Base-by-base conservation (phyloP, 2,329 filamentous ascomycete genomes). In the Epichloe typhina region DNA sequence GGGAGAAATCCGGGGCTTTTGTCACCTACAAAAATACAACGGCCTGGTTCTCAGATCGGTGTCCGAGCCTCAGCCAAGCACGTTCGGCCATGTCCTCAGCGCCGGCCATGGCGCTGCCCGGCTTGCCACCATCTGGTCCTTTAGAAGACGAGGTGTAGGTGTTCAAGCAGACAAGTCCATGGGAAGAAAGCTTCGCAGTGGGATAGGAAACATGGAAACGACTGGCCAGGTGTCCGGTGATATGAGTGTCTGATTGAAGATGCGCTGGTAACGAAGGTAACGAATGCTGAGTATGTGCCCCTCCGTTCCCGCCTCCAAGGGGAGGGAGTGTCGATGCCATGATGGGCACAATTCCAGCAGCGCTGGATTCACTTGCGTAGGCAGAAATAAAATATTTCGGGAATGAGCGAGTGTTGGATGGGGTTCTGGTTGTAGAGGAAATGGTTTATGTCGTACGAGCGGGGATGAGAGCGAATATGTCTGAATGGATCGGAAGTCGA, bases 121-220 rank as follows among this genome's bases (percentile, higher is more conserved):
- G 88, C 62, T 89, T 93, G 53, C 81, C 83, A 58, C 91, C 91
- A 86, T 96, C 88, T 4, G 86, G 81, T 21, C 90, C 91, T 63
- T 89, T 90, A 50, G 84, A 78, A 0, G 91, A 91, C 11, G 88
- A 87, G 11, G 88, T 91, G 66, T 95, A 97, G 19, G 90, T 98
- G 72, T 98, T 98, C 56, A 98, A 74, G 49, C 87, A 86, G 62
- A 98, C 84, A 59, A 97, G 77, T 46, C 85, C 93, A 64, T 97
- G 90, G 1, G 89, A 95, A 1, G 90, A 96, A 17, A 98, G 80
- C 46, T 82, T 81, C 49, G 93, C 88, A 0, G 90, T 95, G 9
- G 93, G 89, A 53, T 93, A 73, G 50, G 87, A 86, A 49, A 94
- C 86, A 71, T 98, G 93, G 68, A 95, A 98, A 50, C 91, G 88